Evolutionary conservation across 2,329 filamentous ascomycete genomes (phyloP).

Genomic region (Fusarium incarnatum): DNA sequence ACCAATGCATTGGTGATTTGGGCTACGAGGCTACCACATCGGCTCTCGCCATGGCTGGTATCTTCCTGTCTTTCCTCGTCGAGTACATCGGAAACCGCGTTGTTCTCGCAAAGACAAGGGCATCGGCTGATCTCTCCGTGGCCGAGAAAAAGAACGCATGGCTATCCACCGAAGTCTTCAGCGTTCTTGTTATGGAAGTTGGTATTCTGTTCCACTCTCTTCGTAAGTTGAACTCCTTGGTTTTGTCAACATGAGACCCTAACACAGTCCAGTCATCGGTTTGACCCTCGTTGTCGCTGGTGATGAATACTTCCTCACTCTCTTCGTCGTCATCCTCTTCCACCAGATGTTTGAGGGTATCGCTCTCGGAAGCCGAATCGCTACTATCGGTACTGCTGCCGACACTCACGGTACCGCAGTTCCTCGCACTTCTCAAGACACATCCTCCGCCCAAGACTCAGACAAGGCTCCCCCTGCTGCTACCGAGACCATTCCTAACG

Average conservation of each 20-base stretch:
- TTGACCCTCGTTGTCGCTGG: conserved; percentile 71
- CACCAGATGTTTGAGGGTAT: conserved; percentile 84
- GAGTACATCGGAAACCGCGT: conserved; percentile 75
- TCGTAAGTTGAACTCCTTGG: conserved; percentile 55
- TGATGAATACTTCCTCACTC: conserved; percentile 66
- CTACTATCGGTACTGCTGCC: conserved; percentile 60
- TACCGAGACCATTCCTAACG: conserved; percentile 36
- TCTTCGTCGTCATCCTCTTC: conserved; percentile 78
- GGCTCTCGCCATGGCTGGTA: conserved; percentile 78
- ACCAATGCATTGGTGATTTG: conserved; percentile 74
- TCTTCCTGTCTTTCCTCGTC: conserved; percentile 78
- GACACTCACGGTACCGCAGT: conserved; percentile 35
- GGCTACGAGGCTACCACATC: conserved; percentile 76
- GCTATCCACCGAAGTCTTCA: conserved; percentile 62
- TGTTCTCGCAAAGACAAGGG: conserved; percentile 55
- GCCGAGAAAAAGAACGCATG: conserved; percentile 43
- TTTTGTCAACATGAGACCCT: background rate
- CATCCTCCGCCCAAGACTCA: conserved; percentile 33
- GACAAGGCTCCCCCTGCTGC: conserved; percentile 45
- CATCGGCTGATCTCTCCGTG: conserved; percentile 42
- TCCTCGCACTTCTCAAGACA: conserved; percentile 38
- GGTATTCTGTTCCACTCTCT: conserved; percentile 82
- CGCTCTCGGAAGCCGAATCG: conserved; percentile 78
- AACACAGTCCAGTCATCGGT: conserved; percentile 65
- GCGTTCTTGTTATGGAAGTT: conserved; percentile 76